Base-by-base conservation (phyloP, 1,139 yeast genomes). In the Sugiyamaella novakii region DNA sequence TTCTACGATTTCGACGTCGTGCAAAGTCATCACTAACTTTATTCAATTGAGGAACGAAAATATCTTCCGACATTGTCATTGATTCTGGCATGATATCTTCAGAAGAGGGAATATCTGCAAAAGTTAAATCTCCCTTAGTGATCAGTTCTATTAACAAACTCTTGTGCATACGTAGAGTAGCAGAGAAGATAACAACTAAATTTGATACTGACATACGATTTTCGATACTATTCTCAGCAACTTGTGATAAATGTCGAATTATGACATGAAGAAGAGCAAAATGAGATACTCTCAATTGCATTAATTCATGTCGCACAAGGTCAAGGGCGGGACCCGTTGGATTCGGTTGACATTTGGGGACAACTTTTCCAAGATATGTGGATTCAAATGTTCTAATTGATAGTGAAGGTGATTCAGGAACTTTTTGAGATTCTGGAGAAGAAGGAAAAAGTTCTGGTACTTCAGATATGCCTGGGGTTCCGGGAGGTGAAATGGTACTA, bases 191-290 rank as follows among this genome's bases (percentile, higher is more conserved):
- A 17, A 64, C 53, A 2, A 67, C 59, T 43, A 67, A 51, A 44
- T 62, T 64, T 10, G 61, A 47, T 12, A 62, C 46, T 11, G 66
- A 49, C 70, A 67, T 67, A 27, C 61, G 57, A 53, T 67, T 67
- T 28, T 19, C 25, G 24, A 47, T 41, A 11, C 53, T 37, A 28
- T 57, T 43, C 10, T 43, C 45, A 21, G 58, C 56, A 8, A 66
- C 61, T 17, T 30, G 31, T 11, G 56, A 31, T 27, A 66, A 54
- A 42, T 66, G 70, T 25, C 57, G 46, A n/a, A 60, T 52, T 25
- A 66, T 50, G 21, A 55, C 55, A 22, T 60, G 63, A 7, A 66
- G 51, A 30, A 62, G 31, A 2, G 66, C 63, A 49, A 62, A 65
- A 46, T 62, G 60, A 52, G 51, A 49, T 11, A 56, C 52, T 21